A percentile compares a stretch with the other conserved stretches of the same genome.
Evolutionary conservation across 495 filamentous ascomycete species (phyloP).

Genomic region (Aspergillus bertholletiae): DNA sequence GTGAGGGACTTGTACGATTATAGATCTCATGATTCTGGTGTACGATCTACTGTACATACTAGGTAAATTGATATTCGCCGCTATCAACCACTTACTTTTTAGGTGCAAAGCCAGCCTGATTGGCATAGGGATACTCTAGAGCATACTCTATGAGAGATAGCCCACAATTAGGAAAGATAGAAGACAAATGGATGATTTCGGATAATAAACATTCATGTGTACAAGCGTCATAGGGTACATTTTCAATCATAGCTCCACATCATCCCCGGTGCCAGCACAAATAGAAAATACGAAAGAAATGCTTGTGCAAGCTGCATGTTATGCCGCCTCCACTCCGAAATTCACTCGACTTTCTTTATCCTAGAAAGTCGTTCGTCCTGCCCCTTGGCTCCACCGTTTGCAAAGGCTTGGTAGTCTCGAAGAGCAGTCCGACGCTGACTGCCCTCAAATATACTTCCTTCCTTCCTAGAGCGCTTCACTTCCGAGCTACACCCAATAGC

Average conservation of each 20-base stretch:
- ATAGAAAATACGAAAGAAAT: no score
- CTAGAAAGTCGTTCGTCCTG: constrained; percentile 18
- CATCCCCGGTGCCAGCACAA: no score
- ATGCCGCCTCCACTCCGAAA: no score
- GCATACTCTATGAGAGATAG: no score
- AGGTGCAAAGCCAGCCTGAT: no score
- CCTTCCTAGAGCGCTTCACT: neutral
- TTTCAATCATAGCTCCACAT: no score
- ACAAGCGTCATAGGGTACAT: no score
- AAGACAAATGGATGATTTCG: no score
- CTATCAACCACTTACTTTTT: neutral
- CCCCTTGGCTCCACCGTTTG: constrained; percentile 21
- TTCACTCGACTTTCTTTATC: constrained; percentile 5
- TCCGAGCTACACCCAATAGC: neutral
- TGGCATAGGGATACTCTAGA: no score
- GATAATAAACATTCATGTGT: no score
- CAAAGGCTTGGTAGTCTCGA: constrained; percentile 18
- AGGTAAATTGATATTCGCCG: neutral
- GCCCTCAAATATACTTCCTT: neutral
- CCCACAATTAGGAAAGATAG: no score
- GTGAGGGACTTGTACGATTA: constrained; percentile 4
- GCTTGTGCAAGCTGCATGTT: no score
- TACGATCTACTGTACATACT: neutral
- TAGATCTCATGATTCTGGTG: neutral
- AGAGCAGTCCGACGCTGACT: neutral